Conservation (phyloP, 306 rosid genomes). For the Malus asiatica region DNA sequence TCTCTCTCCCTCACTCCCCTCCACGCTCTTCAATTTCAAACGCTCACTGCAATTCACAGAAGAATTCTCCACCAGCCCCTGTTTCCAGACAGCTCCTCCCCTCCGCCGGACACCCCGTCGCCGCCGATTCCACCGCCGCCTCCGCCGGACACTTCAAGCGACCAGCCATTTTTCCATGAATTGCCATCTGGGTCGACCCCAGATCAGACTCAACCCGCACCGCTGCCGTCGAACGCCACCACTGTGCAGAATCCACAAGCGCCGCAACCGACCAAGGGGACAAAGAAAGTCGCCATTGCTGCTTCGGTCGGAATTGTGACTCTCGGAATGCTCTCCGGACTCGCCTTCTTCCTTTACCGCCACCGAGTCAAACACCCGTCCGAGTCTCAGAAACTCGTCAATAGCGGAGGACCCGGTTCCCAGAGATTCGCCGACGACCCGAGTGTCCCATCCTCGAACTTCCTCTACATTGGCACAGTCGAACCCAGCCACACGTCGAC, state of each 20-base stretch:
- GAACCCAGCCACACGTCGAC: slow-evolving; percentile 43
- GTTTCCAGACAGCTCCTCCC: slow-evolving; percentile 53
- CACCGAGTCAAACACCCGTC: slow-evolving; percentile 64
- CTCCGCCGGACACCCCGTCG: slow-evolving; percentile 40
- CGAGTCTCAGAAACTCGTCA: slow-evolving; percentile 62
- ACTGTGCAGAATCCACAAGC: slow-evolving; percentile 57
- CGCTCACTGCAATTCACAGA: slow-evolving; percentile 20
- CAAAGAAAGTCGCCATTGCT: slow-evolving; percentile 70
- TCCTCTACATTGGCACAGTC: slow-evolving; percentile 85
- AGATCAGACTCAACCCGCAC: slow-evolving; percentile 48
- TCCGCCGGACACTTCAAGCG: slow-evolving; percentile 17
- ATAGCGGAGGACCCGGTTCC: slow-evolving; percentile 18
- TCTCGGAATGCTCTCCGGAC: slow-evolving; percentile 90
- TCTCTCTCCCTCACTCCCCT: slow-evolving; percentile 11
- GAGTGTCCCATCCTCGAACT: slow-evolving; percentile 51
- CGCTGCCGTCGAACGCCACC: slow-evolving; percentile 23
- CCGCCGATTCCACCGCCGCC: slow-evolving; percentile 35
- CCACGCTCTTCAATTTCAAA: slow-evolving; percentile 12
- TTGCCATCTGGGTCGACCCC: slow-evolving; percentile 42
- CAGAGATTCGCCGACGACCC: slow-evolving; percentile 34
- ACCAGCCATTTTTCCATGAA: slow-evolving; percentile 75
- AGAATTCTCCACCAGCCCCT: slow-evolving; percentile 84
- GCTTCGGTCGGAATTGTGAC: slow-evolving; percentile 85
- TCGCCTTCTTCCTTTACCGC: slow-evolving; percentile 70
- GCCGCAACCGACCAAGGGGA: slow-evolving; percentile 58